Evolutionary conservation across 805 yeast genomes (phyloP), one percentile per base, ranked within the genome.

Genomic region (Limtongia smithiae): DNA sequence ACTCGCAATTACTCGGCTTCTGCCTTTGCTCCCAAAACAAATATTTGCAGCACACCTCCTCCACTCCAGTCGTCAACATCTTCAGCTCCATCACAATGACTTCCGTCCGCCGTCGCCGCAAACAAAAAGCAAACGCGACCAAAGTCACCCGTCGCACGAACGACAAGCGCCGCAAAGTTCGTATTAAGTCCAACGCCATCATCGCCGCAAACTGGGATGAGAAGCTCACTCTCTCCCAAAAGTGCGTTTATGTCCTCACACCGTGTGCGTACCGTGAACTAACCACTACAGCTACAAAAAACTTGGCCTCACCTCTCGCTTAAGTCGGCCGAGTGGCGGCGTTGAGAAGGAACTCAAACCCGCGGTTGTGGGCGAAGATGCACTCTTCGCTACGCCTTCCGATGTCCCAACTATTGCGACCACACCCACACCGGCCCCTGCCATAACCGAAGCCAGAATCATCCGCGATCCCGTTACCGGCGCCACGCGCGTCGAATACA

Each of bases 201-300:
- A 85, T 93, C 55, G 94, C 88, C 3, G 85, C 80, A 30, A 78
- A 89, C 66, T 93, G 98, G 98, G 96, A 93, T 68, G 77, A 81
- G 51, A 76, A 78, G 11, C 73, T 83, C 48, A 90, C 97, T 0
- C 70, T 90, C 52, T 75, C 80, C 44, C 97, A 93, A 65, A 93
- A 93, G 60, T 58, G 40, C 3, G 61, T 22, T 9, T 25, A 3
- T n/a, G 24, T 37, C 3, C 22, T 30, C 4, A 25, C 11, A 12
- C 17, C n/a, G 17, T 15, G 17, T n/a, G n/a, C n/a, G n/a, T n/a
- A n/a, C n/a, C n/a, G n/a, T n/a, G n/a, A 22, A 41, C 46, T 37
- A 27, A 32, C 54, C 11, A 20, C 17, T 17, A 8, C 34, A 58
- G 61, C 67, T 91, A 93, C 69, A 82, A 82, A 60, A 79, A 74